Conservation (phyloP, 371 early-diverging fungal species). For the Mucor plumbeus region DNA sequence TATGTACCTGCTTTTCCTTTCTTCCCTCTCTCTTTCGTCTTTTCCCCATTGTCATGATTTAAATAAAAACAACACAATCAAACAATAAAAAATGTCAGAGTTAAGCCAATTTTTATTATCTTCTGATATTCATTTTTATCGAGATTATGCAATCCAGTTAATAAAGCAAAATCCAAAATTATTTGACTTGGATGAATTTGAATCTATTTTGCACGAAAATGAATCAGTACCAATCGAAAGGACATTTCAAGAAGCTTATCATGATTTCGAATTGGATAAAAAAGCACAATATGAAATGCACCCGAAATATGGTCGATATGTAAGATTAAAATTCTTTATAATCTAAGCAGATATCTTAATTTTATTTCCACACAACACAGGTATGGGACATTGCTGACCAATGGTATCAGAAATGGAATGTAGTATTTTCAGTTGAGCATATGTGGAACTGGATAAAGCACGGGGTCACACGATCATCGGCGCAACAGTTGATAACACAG, state of each 20-base stretch:
- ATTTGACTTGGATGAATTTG: conserved; percentile 48
- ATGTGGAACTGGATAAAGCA: conserved; percentile 48
- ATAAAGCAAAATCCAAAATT: conserved; percentile 29
- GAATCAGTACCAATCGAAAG: conserved; percentile 14
- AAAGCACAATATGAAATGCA: conserved; percentile 48
- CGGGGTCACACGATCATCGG: conserved; percentile 25
- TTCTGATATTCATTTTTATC: conserved; percentile 44
- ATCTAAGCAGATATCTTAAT: background rate
- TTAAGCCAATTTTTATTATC: conserved; percentile 40
- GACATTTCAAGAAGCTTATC: conserved; percentile 29
- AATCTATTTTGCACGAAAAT: conserved; percentile 25
- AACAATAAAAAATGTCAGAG: conserved; percentile 13
- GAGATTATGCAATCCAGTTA: conserved; percentile 41
- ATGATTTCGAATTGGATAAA: conserved; percentile 36
- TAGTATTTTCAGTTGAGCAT: conserved; percentile 50
- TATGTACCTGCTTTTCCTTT: background rate
- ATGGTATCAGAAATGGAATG: conserved; percentile 55
- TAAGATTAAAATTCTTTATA: conserved; percentile 14
- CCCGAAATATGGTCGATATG: conserved; percentile 52
- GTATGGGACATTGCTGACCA: conserved; percentile 55
- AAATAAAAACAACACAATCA: background rate
- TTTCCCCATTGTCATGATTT: conserved; percentile 5
- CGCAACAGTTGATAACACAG: conserved; percentile 9
- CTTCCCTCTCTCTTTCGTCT: conserved; percentile 12
- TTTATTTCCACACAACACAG: conserved; percentile 19